Evolutionary conservation across 768 basidiomycete genomes (phyloP).

Genomic region (Termitomyces eurrhizus): DNA sequence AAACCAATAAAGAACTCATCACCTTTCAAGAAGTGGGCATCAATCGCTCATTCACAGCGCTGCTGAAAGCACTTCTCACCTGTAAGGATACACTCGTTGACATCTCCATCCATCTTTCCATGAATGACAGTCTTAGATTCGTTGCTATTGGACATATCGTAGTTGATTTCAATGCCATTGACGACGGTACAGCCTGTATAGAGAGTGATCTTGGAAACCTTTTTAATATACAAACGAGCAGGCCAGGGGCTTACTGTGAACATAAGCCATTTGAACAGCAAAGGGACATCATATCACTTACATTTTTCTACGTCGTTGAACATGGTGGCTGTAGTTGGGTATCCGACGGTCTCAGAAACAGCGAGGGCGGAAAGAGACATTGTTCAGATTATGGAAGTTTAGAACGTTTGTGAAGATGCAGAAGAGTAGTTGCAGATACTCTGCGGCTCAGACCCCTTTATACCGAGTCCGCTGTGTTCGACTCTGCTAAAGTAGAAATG

Average conservation of each 20-base stretch:
- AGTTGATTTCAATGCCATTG: slow-evolving; percentile 1
- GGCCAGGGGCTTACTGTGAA: neutral
- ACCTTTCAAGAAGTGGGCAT: neutral
- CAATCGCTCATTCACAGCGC: neutral
- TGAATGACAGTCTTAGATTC: neutral
- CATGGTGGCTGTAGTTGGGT: neutral
- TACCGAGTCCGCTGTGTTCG: neutral
- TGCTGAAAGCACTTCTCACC: neutral
- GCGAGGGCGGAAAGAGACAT: neutral
- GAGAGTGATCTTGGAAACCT: neutral
- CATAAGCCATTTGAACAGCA: neutral
- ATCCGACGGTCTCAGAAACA: neutral
- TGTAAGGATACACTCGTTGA: neutral
- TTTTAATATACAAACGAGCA: neutral
- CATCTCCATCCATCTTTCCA: neutral
- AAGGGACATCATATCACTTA: neutral
- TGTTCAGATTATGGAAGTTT: neutral
- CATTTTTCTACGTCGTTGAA: neutral
- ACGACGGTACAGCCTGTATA: neutral
- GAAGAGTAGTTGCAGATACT: neutral
- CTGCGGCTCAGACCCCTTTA: neutral
- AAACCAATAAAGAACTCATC: slow-evolving; percentile 9
- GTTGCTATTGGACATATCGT: neutral
- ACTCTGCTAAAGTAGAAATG: neutral
- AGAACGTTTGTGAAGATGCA: neutral